Base-by-base conservation (phyloP, 2,329 filamentous ascomycete species). In the Diplodia scrobiculata region DNA sequence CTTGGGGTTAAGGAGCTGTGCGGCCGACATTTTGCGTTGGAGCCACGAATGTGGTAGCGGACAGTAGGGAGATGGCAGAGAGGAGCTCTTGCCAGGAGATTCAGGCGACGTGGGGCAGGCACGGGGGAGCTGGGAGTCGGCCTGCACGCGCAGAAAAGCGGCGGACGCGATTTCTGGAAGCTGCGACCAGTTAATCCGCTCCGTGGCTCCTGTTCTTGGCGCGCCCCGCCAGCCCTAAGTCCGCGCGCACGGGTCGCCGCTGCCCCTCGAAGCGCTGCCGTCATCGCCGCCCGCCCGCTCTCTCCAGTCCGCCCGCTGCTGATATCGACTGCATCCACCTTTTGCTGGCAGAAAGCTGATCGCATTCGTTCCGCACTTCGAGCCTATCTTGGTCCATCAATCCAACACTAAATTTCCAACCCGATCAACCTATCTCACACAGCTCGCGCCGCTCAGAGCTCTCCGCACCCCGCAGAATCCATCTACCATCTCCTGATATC, bases 1-100 rank as follows among this genome's bases (percentile, higher is more conserved):
- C 85, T 99, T 99, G 69, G 95, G 95, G 81, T 99, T 99, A 71
- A 99, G 89, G 76, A 99, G 89, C 83, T 98, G 94, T 76, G 95
- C 93, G 73, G 95, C 95, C 82, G 93, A 98, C 95, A 98, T 98
- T 67, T 65, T 77, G 29, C 19, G 27, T 38, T 19, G 10, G 13
- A 41, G 19, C 52, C 51, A 58, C 63, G 52, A 58, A 36, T 47
- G 13, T 19, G 36, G 25, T n/a, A 36, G 27, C 25, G 41, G 17
- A 38, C 17, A 11, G 51, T 55, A 10, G 27, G 21, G 51, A 54
- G 50, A 36, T 34, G 25, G 51, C 63, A 65, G 63, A 58, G 48
- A 34, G 52, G 63, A 55, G 63, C 51, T 55, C 45, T 47, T 41
- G 29, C 48, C 29, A 38, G 52, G 21, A 47, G 62, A 53, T 53